phyloP scores from a whole-genome alignment of 257 asterid genomes.

The Salvia rosmarinus region DNA sequence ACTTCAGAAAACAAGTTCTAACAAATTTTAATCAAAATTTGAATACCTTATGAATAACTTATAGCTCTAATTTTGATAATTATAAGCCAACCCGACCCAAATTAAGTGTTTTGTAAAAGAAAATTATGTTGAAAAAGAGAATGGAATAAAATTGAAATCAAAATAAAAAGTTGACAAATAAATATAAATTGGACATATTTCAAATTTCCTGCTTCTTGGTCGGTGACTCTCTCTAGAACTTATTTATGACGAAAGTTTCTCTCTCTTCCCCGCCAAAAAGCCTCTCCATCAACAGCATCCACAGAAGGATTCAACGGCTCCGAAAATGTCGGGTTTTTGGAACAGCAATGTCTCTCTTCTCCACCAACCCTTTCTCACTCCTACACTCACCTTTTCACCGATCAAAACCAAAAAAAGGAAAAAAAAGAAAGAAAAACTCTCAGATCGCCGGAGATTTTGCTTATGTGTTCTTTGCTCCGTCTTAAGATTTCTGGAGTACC shows the following conservation, averaged over 20 bases:
- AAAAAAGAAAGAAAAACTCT: conserved; percentile 9
- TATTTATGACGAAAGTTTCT: conserved; percentile 1
- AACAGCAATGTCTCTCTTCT: conserved; percentile 39
- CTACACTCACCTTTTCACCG: conserved; percentile 29
- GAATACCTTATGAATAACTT: too few relatives aligned
- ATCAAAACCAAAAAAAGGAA: conserved; percentile 27
- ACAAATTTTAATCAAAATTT: too few relatives aligned
- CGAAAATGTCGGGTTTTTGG: conserved; percentile 54
- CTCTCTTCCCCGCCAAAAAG: conserved; percentile 48
- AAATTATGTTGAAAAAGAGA: too few relatives aligned
- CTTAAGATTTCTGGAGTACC: conserved; percentile 25
- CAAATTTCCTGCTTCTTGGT: too few relatives aligned
- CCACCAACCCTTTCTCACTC: conserved; percentile 27
- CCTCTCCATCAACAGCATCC: conserved; percentile 34
- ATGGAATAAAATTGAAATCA: too few relatives aligned
- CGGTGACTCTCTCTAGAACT: too few relatives aligned
- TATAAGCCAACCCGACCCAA: too few relatives aligned
- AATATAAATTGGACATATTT: too few relatives aligned
- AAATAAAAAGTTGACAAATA: too few relatives aligned
- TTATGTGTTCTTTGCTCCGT: conserved; percentile 9
- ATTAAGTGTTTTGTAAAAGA: too few relatives aligned
- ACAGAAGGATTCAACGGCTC: conserved; percentile 71
- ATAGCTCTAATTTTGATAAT: too few relatives aligned
- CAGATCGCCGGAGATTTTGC: conserved; percentile 29
- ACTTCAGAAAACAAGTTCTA: too few relatives aligned